phyloP scores from a whole-genome alignment of 352 stramenopile genomes.

The Phytophthora palmivora region DNA sequence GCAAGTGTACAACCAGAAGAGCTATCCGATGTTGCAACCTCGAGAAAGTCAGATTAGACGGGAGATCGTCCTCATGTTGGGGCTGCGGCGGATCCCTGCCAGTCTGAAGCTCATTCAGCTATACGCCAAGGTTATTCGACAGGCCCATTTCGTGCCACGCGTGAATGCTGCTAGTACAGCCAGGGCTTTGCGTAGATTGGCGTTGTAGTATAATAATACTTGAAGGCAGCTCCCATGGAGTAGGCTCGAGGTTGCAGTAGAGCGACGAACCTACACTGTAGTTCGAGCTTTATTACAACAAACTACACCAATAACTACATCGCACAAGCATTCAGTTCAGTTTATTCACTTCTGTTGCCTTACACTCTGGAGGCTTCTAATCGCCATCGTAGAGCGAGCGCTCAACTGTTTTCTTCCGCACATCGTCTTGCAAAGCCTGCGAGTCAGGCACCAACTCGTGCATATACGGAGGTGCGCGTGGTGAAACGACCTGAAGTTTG shows the following conservation, averaged over 20 bases:
- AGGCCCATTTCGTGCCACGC: conserved; percentile 34
- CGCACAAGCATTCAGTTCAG: conserved; percentile 40
- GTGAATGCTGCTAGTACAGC: conserved; percentile 23
- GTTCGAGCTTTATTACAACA: too few relatives aligned
- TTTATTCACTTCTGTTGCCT: conserved; percentile 36
- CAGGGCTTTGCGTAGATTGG: conserved; percentile 19
- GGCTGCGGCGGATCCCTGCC: conserved; percentile 52
- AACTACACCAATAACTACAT: conserved; percentile 3
- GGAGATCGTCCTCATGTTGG: conserved; percentile 74
- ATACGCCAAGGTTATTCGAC: conserved; percentile 61
- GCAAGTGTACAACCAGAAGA: conserved; percentile 37
- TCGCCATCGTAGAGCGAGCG: conserved; percentile 22
- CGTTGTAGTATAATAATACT: conserved; percentile 14
- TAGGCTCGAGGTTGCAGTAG: too few relatives aligned
- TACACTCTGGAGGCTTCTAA: conserved; percentile 26
- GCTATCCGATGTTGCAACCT: conserved; percentile 21
- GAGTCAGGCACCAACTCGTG: conserved; percentile 16
- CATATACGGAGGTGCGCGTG: conserved; percentile 24
- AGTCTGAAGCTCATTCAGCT: conserved; percentile 53
- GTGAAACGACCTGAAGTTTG: conserved; percentile 20
- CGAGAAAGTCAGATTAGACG: conserved; percentile 50
- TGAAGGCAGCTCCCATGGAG: too few relatives aligned
- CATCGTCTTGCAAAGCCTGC: conserved; percentile 22
- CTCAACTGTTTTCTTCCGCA: conserved; percentile 22
- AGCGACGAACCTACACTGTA: too few relatives aligned